Base-by-base conservation (phyloP, 2,329 filamentous ascomycete genomes). In the Xylariaceae sp. region DNA sequence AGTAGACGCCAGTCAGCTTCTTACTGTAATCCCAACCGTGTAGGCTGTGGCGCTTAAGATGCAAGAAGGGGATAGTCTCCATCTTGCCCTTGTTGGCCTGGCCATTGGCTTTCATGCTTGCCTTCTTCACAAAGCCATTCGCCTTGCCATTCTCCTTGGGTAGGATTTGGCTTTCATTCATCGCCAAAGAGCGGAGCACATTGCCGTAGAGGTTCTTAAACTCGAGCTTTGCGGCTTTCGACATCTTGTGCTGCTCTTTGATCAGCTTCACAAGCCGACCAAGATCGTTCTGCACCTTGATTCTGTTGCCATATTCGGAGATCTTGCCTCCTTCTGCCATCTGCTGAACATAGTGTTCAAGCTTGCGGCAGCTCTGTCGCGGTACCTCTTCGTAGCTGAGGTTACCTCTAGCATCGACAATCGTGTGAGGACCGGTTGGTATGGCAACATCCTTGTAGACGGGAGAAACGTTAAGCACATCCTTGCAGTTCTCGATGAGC, bases 21-120 rank as follows among this genome's bases (percentile, higher is more conserved):
- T 97, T 99, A 85, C 91, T 97, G 81, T 97, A 99, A 72, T 97
- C 92, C 94, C 94, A 99, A 62, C 93, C 93, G 71, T 96, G 89
- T 63, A 92, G 85, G 56, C 90, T 87, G 77, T 96, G 95, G 75
- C 91, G 89, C 84, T 97, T 97, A 59, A 99, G 81, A 74, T 99
- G 94, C 56, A 99, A 79, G 86, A 99, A 99, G 39, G 94, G 94
- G 67, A 99, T 95, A 15, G 94, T 96, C 79, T 97, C 93, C 59
- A 95, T 87, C 80, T 96, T 97, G 75, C 92, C 92, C 80, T 94
- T 95, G 69, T 81, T 78, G 49, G 75, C 75, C 55, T 82, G 77
- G 61, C 80, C 82, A 66, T 81, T 82, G 56, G 75, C 73, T 72
- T 82, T 83, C 60, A 79, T 66, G 53, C 72, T 68, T 4, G 75